Evolutionary conservation across 2,329 filamentous ascomycete species (phyloP).

Genomic region (Ceratocystis cacaofunesta): DNA sequence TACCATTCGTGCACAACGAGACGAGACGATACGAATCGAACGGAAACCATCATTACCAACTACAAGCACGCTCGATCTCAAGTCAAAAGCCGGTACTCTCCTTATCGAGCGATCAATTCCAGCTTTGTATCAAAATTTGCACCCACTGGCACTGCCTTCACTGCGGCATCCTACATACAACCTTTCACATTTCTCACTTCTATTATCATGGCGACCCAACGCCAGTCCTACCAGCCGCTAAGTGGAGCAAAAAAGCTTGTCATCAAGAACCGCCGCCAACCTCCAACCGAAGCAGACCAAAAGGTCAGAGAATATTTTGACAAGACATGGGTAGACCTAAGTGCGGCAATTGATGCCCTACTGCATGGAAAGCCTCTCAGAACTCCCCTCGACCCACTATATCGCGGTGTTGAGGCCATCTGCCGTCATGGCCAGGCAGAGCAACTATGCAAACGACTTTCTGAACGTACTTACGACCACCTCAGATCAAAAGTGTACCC

Average conservation of each 20-base stretch:
- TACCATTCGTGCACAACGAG: not conserved
- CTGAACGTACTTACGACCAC: conserved; percentile 50
- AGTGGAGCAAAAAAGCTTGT: conserved; percentile 69
- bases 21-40: not conserved
- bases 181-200: not conserved
- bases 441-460: conserved; percentile 51
- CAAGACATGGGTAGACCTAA: conserved; percentile 58
- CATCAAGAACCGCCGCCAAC: conserved; percentile 75
- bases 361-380: conserved; percentile 49
- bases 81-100: not conserved
- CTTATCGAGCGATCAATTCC: not conserved
- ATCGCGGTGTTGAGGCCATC: conserved; percentile 79
- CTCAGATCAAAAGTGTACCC: conserved; percentile 47
- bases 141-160: not conserved
- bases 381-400: conserved; percentile 77
- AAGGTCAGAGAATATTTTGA: conserved; percentile 63
- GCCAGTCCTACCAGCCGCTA: conserved; percentile 40
- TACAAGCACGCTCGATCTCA: not conserved
- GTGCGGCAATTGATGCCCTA: conserved; percentile 56
- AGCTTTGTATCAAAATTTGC: not conserved
- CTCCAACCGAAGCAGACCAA: conserved; percentile 31
- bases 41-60: not conserved
- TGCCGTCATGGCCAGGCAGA: conserved; percentile 64
- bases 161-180: not conserved
- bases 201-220: not conserved